Base-by-base conservation (phyloP, 192 early-diverging fungal species). In the Coemansia sp. region DNA sequence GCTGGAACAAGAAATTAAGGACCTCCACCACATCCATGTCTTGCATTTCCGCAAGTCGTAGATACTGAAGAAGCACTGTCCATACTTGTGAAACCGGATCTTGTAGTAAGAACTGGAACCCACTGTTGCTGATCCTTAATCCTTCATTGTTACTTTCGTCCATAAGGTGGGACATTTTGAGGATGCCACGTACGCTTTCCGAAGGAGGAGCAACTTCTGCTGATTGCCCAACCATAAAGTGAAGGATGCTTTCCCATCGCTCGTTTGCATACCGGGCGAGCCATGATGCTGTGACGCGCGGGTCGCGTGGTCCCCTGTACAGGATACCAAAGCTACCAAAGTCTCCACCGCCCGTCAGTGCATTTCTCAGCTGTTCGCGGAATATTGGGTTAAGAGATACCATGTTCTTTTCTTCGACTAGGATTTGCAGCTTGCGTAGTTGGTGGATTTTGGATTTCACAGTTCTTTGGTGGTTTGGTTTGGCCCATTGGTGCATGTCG, bases 21-120 rank as follows among this genome's bases (percentile, higher is more conserved):
- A 94, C 92, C 66, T 99, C 94, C 3, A 97, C 95, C 13, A 93
- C 83, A 75, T 99, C 92, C 92, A 96, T 96, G 28, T 86, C 56
- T 42, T 77, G 65, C 25, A 65, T 63, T 72, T 88, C 91, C 0
- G 92, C 92, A 83, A 94, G 84, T 21, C 92, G 86, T 56, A 97
- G 76, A 66, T 99, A 99, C 78, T 96, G 93, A 58, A 99, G 72
- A 58, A 99, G 75, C 45, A 99, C 91, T 2, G 93, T 91, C 96
- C 96, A 99, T 8, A 96, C 92, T 83, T 99, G 96, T 21, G 94
- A 89, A 58, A 92, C 92, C 20, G 91, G 84, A 70, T 99, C 94
- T 73, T 95, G 95, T 26, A 99, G 72, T 55, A 99, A 70, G 71
- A 99, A 99, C 75, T 99, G 96, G 73, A 99, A 99, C 10, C 96